These are phyloP conservation scores for Micractinium conductrix DNA, from an alignment of 139 green algal genomes.

Conservation along the genomic window DNA sequence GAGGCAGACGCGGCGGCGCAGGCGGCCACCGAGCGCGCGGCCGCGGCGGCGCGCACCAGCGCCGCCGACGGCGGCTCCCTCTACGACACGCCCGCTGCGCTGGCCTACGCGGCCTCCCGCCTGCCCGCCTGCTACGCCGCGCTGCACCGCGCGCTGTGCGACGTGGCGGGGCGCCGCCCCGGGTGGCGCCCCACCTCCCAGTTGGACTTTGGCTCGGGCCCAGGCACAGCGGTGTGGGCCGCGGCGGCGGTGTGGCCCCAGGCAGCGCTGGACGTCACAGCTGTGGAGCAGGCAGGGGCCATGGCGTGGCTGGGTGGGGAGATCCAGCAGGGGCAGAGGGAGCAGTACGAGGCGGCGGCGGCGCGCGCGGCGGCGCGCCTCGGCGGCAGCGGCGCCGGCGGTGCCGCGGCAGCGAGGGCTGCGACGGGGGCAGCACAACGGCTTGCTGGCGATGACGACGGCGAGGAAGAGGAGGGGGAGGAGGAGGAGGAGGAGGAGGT, in stretches of 20 bases:
- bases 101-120: conserved; percentile 50
- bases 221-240: conserved; percentile 78
- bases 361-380: background rate
- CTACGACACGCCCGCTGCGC: conserved; percentile 31
- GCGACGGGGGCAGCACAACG: background rate
- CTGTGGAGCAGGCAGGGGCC: conserved; percentile 67
- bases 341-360: conserved; percentile 2
- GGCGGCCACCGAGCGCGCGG: background rate
- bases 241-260: conserved; percentile 56
- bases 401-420: background rate
- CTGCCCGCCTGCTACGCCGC: conserved; percentile 62
- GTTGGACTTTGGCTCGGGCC: conserved; percentile 82
- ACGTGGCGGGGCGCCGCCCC: conserved; percentile 39
- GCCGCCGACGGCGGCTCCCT: conserved; percentile 9
- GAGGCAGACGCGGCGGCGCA: conserved; percentile 4
- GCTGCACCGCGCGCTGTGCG: conserved; percentile 41
- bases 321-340: conserved; percentile 4
- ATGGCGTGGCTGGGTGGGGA: conserved; percentile 63
- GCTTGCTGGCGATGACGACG: too few relatives aligned
- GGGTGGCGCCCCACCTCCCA: conserved; percentile 57
- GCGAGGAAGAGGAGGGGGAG: background rate
- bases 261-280: conserved; percentile 39
- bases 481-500: background rate
- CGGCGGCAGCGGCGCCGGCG: background rate
- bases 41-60: background rate